Evolutionary conservation across 495 filamentous ascomycete genomes (phyloP), one percentile per base, ranked within the genome.

Genomic region (Aspergillus ellipticus): DNA sequence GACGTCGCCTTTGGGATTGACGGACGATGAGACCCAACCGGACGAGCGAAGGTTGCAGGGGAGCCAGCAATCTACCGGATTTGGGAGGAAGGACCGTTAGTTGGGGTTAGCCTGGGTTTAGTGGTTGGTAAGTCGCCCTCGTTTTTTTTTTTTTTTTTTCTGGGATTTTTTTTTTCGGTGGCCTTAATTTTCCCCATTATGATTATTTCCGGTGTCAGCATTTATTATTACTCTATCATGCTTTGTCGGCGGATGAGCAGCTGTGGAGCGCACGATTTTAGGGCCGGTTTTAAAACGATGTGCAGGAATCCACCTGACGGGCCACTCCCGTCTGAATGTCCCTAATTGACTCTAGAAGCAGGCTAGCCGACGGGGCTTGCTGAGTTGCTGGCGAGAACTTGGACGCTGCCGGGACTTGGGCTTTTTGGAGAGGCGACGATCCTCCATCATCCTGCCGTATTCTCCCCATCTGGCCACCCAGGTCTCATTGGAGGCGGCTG

Each of bases 11-110:
- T 51, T 56, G 47, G 53, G 52, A 50, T 47, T 50, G 53, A 59
- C 54, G 53, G 37, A 41, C 54, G 55, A 54, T 47, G 54, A 56
- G 60, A 62, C 60, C 58, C 51, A n/a, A 47, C 39, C 48, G 51
- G 52, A 49, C 53, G 54, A 53, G 51, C 42, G 54, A 54, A 59
- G 37, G 54, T 55, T 61, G 49, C 58, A 57, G 58, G 55, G 55
- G 52, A 54, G 48, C 31, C 29, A 61, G 55, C 58, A 61, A 61
- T 58, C 60, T 60, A 64, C 61, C 52, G 20, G 49, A 60, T 53
- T 45, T 49, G 62, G 59, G 56, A 59, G 58, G 51, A 53, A 59
- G 47, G 56, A 50, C 62, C 56, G 62, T 61, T 61, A 59, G 58
- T 61, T 53, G 56, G 55, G 51, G 54, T 59, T 58, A 54, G 56